Percentiles rank a stretch among this genome's conserved stretches.
Evolutionary conservation across 192 early-diverging fungal species (phyloP).

Genomic region (Obelidium mucronatum): DNA sequence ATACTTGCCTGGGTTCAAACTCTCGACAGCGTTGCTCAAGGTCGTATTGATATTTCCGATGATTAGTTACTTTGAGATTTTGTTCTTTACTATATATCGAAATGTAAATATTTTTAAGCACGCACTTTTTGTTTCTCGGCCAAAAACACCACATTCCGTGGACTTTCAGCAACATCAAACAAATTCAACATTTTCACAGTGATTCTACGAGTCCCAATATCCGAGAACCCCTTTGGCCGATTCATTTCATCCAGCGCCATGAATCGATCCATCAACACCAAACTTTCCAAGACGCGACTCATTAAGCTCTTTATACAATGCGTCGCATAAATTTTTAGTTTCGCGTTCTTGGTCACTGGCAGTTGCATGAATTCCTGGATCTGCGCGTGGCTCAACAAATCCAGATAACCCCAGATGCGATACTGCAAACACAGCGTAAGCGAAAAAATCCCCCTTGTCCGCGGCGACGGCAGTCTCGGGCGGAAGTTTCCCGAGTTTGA

Average conservation of each 20-base stretch:
- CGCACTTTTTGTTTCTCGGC: slow-evolving; percentile 4
- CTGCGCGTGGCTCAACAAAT: neutral
- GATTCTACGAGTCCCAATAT: too few species aligned
- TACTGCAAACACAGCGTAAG: slow-evolving; percentile 19
- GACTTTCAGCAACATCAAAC: slow-evolving; percentile 22
- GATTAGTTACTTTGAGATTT: too few species aligned
- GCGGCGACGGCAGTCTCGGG: too few species aligned
- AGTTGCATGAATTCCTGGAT: slow-evolving; percentile 6
- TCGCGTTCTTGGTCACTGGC: slow-evolving; percentile 17
- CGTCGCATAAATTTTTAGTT: neutral
- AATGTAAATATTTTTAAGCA: too few species aligned
- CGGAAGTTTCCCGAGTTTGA: slow-evolving; percentile 20
- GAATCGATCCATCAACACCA: slow-evolving; percentile 36
- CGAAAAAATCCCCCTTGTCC: neutral
- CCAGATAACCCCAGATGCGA: slow-evolving; percentile 11
- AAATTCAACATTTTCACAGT: slow-evolving; percentile 21
- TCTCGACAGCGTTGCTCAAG: too few species aligned
- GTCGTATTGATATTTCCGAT: too few species aligned
- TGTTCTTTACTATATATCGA: too few species aligned
- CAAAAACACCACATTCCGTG: slow-evolving; percentile 17
- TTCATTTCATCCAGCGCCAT: slow-evolving; percentile 18
- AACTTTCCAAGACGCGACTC: slow-evolving; percentile 34
- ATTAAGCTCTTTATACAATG: slow-evolving; percentile 31
- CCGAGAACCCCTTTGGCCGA: too few species aligned
- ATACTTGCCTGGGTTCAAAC: too few species aligned